These are phyloP conservation scores for Pisolithus tinctorius DNA, from an alignment of 768 basidiomycete species.

Conservation along the genomic window DNA sequence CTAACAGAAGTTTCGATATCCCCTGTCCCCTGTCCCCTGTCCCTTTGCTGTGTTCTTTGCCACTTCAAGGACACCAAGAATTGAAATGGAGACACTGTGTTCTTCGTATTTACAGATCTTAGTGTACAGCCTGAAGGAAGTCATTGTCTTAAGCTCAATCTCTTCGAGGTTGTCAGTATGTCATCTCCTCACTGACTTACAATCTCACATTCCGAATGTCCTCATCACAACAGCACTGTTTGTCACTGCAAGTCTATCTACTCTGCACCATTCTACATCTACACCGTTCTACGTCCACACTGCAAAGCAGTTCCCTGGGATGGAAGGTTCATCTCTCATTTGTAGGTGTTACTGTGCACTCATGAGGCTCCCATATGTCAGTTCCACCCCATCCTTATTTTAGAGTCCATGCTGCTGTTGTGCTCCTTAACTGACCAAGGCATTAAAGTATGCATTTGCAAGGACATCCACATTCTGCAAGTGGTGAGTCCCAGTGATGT, in stretches of 20 bases:
- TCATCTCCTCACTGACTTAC: constrained; percentile 14
- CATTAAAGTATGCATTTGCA: constrained; percentile 90
- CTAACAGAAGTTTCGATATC: too few species aligned
- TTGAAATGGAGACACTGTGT: constrained; percentile 67
- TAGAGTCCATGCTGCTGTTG: constrained; percentile 85
- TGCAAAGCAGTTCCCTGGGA: constrained; percentile 96
- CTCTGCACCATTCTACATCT: constrained; percentile 88
- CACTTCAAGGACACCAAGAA: constrained; percentile 77
- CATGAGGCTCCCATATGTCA: too few species aligned
- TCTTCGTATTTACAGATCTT: constrained; percentile 95
- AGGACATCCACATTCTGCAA: constrained; percentile 83
- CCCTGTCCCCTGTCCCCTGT: too few species aligned
- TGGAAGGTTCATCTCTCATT: constrained; percentile 62
- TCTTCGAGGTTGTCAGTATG: constrained; percentile 89
- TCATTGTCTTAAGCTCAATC: constrained; percentile 60
- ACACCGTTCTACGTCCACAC: too few species aligned
- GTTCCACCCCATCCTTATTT: too few species aligned
- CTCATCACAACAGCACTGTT: constrained; percentile 57
- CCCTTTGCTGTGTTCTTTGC: too few species aligned
- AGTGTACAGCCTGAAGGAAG: constrained; percentile 89
- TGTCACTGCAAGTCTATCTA: constrained; percentile 88
- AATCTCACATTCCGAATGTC: constrained; percentile 1
- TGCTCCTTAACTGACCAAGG: constrained; percentile 92
- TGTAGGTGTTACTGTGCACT: background rate
- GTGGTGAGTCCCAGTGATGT: too few species aligned